phyloP scores from a whole-genome alignment of 495 filamentous ascomycete genomes.

The Tetracladium setigerum region DNA sequence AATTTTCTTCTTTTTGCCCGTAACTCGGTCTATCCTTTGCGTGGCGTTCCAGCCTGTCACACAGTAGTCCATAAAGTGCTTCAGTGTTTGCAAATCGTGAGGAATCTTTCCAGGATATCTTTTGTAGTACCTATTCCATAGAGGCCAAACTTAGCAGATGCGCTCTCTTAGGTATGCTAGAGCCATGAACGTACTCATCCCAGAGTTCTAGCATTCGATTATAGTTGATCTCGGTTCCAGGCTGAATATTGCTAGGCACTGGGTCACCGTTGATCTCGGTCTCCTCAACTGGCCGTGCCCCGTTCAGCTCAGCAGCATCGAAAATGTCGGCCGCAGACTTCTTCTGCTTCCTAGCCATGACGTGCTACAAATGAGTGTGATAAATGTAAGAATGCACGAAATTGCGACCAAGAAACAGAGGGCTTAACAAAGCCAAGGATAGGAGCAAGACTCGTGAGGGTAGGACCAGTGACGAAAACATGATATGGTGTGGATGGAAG shows the following conservation, averaged over 20 bases:
- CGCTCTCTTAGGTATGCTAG: neutral
- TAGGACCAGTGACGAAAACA: too few relatives aligned
- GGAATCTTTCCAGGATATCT: conserved; percentile 12
- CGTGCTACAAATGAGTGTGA: too few relatives aligned
- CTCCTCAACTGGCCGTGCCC: neutral
- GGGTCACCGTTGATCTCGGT: conserved; percentile 4
- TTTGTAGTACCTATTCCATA: conserved; percentile 6
- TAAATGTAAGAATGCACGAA: too few relatives aligned
- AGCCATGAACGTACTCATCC: neutral
- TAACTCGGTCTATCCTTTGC: too few relatives aligned
- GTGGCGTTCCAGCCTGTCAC: neutral
- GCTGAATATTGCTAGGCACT: neutral
- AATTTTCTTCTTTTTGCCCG: neutral
- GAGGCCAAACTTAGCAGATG: neutral
- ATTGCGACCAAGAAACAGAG: too few relatives aligned
- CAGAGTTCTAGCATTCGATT: neutral
- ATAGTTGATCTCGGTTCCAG: neutral
- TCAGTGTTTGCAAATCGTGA: conserved; percentile 11
- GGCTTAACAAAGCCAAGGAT: too few relatives aligned
- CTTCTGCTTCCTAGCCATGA: conserved; percentile 6
- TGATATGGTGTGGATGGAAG: too few relatives aligned
- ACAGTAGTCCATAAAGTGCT: conserved; percentile 1
- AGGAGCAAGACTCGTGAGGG: too few relatives aligned
- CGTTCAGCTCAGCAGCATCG: conserved; percentile 6
- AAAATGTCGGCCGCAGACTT: conserved; percentile 11